Percentiles rank a stretch among this genome's conserved stretches.
These are phyloP conservation scores for Pyrenochaeta sp. DNA, from an alignment of 2,329 filamentous ascomycete species.

Conservation along the genomic window DNA sequence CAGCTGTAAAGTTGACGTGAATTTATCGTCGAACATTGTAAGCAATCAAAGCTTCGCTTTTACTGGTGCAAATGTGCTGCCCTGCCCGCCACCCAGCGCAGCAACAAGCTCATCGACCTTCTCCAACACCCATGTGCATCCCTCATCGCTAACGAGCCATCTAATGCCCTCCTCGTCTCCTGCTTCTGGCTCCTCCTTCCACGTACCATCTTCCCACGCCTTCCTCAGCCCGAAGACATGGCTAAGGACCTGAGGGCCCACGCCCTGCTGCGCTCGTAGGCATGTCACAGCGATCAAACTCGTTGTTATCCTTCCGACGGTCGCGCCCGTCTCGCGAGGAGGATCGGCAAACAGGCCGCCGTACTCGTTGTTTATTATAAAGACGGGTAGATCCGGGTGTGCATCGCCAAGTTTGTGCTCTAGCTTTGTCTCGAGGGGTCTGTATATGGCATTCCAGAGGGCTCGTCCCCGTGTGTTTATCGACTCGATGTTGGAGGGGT, in stretches of 20 bases:
- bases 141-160: constrained; percentile 72
- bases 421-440: constrained; percentile 76
- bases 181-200: constrained; percentile 56
- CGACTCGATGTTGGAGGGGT: constrained; percentile 60
- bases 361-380: constrained; percentile 80
- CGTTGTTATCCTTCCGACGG: constrained; percentile 75
- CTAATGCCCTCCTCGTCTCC: constrained; percentile 62
- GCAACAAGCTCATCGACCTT: constrained; percentile 68
- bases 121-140: constrained; percentile 69
- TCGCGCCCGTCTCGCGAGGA: constrained; percentile 55
- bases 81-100: constrained; percentile 38
- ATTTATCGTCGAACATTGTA: neutral
- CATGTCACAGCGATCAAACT: constrained; percentile 78
- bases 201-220: constrained; percentile 72
- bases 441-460: constrained; percentile 81
- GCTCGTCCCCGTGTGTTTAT: constrained; percentile 67
- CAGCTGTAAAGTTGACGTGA: neutral
- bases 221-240: constrained; percentile 85
- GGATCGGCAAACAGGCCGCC: constrained; percentile 77
- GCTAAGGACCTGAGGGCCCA: constrained; percentile 81
- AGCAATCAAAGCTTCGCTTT: constrained; percentile 35
- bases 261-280: constrained; percentile 79
- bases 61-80: constrained; percentile 41
- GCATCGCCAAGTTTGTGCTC: constrained; percentile 74
- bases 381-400: constrained; percentile 82